Evolutionary conservation across 2,329 filamentous ascomycete genomes (phyloP).

Genomic region (Ophiostoma sp.): DNA sequence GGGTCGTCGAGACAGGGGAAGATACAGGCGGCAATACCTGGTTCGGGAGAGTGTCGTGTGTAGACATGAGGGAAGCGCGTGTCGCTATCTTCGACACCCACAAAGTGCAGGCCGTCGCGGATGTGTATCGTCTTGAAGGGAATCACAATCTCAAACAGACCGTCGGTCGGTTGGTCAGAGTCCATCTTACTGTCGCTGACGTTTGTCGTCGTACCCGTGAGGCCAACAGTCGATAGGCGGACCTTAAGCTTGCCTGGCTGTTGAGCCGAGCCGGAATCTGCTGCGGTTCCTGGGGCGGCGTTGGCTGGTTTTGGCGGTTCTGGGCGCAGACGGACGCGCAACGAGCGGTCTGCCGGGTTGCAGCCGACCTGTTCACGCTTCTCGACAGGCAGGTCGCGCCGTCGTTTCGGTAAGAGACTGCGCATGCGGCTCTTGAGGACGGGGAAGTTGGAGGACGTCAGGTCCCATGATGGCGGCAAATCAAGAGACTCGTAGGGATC

Average conservation of each 20-base stretch:
- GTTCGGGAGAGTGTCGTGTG: slow-evolving; percentile 75
- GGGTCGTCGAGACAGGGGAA: slow-evolving; percentile 94
- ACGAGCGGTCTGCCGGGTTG: slow-evolving; percentile 56
- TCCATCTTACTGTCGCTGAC: not conserved
- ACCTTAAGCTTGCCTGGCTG: slow-evolving; percentile 27
- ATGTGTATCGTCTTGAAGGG: slow-evolving; percentile 76
- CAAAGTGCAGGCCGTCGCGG: slow-evolving; percentile 87
- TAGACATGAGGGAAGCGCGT: slow-evolving; percentile 87
- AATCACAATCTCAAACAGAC: slow-evolving; percentile 53
- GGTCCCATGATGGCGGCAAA: slow-evolving; percentile 60
- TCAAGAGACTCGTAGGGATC: slow-evolving; percentile 69
- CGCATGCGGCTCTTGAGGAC: slow-evolving; percentile 68
- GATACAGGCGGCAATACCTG: slow-evolving; percentile 78
- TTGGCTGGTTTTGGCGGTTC: slow-evolving; percentile 30
- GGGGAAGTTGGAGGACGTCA: slow-evolving; percentile 73
- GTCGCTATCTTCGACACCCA: slow-evolving; percentile 78
- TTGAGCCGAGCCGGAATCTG: not conserved
- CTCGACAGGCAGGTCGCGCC: slow-evolving; percentile 55
- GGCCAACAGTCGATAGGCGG: slow-evolving; percentile 22
- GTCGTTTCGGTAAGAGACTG: slow-evolving; percentile 53
- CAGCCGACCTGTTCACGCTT: slow-evolving; percentile 57
- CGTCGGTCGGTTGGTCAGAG: slow-evolving; percentile 26
- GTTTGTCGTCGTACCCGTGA: not conserved
- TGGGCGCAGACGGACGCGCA: slow-evolving; percentile 45
- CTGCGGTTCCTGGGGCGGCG: not conserved